These are phyloP conservation scores for Pseudohyphozyma bogoriensis DNA, from an alignment of 768 basidiomycete species.

Conservation along the genomic window DNA sequence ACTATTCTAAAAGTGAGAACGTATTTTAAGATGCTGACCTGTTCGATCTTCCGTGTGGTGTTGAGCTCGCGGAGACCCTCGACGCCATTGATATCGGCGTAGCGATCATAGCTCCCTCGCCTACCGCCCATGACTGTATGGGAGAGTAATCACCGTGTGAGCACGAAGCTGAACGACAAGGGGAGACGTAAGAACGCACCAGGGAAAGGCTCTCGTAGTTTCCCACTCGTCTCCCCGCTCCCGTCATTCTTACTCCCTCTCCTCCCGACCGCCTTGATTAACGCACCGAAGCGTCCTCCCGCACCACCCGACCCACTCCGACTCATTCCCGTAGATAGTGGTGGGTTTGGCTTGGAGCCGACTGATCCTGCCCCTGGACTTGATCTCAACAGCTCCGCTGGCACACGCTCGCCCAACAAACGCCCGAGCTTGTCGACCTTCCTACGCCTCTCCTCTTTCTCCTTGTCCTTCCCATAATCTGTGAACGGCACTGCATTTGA, in stretches of 20 bases:
- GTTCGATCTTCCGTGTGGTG: constrained; percentile 27
- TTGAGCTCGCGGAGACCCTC: not conserved
- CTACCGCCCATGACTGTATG: no score
- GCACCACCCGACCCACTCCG: no score
- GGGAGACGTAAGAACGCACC: no score
- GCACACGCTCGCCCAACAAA: constrained; percentile 22
- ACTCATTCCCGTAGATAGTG: not conserved
- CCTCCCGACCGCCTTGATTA: not conserved
- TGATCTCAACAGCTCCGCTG: not conserved
- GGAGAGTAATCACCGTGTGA: no score
- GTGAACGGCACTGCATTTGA: no score
- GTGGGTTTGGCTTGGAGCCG: not conserved
- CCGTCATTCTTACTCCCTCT: not conserved
- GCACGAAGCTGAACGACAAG: no score
- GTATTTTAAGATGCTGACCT: constrained; percentile 7
- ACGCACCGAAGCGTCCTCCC: not conserved
- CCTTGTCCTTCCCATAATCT: not conserved
- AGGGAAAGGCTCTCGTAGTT: no score
- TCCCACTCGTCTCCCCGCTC: no score
- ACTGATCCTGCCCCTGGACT: not conserved
- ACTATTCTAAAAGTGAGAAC: no score
- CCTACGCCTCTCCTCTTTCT: constrained; percentile 19
- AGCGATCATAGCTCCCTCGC: not conserved
- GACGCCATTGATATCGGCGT: not conserved
- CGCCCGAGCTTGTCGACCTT: constrained; percentile 22